Conservation (phyloP, 768 basidiomycete species). For the Albatrellus ellisii region DNA sequence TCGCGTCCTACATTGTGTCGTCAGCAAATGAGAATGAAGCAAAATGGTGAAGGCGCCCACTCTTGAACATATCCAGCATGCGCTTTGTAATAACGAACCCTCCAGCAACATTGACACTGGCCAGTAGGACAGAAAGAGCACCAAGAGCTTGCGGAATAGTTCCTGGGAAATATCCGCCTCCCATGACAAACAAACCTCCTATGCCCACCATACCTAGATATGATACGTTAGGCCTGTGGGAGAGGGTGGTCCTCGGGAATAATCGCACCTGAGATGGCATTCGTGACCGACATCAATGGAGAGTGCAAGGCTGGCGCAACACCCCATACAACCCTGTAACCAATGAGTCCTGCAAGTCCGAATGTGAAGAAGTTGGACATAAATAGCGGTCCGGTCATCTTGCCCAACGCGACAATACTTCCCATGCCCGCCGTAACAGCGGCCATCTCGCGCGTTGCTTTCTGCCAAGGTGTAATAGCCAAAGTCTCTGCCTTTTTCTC, state of each 20-base stretch:
- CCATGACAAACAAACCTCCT: constrained; percentile 85
- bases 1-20: constrained; percentile 41
- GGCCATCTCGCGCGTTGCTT: constrained; percentile 62
- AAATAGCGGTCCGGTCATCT: constrained; percentile 67
- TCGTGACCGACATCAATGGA: constrained; percentile 84
- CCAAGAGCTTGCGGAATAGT: constrained; percentile 73
- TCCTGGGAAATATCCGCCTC: constrained; percentile 71
- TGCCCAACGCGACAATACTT: constrained; percentile 57
- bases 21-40: neutral
- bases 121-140: constrained; percentile 73
- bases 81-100: constrained; percentile 85
- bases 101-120: constrained; percentile 79
- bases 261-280: constrained; percentile 61
- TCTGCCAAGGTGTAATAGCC: constrained; percentile 80
- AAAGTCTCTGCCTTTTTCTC: constrained; percentile 27
- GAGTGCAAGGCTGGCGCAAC: constrained; percentile 83
- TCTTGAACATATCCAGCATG: constrained; percentile 90
- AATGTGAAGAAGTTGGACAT: constrained; percentile 88
- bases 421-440: constrained; percentile 70
- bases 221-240: neutral
- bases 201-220: constrained; percentile 57
- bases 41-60: constrained; percentile 24
- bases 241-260: neutral
- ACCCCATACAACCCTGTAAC: constrained; percentile 84
- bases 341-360: constrained; percentile 74